These are phyloP conservation scores for Jamesozyma gamospora DNA, from an alignment of 805 yeast genomes.

Conservation along the genomic window DNA sequence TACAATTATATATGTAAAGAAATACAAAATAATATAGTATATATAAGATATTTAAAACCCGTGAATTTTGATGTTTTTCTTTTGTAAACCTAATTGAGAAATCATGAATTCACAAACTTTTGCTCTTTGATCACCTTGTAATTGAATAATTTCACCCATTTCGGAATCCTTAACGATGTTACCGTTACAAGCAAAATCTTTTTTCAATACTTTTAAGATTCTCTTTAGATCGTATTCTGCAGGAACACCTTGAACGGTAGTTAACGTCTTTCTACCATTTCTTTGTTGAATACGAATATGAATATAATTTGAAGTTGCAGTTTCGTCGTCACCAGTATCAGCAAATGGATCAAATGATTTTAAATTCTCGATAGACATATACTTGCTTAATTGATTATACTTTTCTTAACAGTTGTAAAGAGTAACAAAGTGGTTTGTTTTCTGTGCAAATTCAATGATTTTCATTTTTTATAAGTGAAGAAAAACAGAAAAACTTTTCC, in stretches of 20 bases:
- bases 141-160: slow-evolving; percentile 91
- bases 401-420: background rate
- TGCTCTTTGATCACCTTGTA: slow-evolving; percentile 98
- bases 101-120: slow-evolving; percentile 90
- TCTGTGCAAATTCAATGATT: too few species aligned
- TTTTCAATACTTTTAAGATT: slow-evolving; percentile 85
- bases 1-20: too few species aligned
- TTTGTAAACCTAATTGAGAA: slow-evolving; percentile 76
- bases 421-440: background rate
- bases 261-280: slow-evolving; percentile 97
- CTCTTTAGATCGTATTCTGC: slow-evolving; percentile 90
- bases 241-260: slow-evolving; percentile 97
- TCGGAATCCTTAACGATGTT: slow-evolving; percentile 94
- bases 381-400: background rate
- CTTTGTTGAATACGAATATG: slow-evolving; percentile 99
- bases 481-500: too few species aligned
- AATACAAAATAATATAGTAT: background rate
- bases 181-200: slow-evolving; percentile 98
- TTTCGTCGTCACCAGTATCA: slow-evolving; percentile 99
- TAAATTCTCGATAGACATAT: slow-evolving; percentile 75
- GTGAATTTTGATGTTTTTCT: slow-evolving; percentile 95
- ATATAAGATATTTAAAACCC: slow-evolving; percentile 83
- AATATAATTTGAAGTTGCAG: slow-evolving; percentile 89
- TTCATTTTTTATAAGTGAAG: too few species aligned
- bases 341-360: slow-evolving; percentile 95